Evolutionary conservation across 2,329 filamentous ascomycete genomes (phyloP).

Genomic region (Penicillium decumbens): DNA sequence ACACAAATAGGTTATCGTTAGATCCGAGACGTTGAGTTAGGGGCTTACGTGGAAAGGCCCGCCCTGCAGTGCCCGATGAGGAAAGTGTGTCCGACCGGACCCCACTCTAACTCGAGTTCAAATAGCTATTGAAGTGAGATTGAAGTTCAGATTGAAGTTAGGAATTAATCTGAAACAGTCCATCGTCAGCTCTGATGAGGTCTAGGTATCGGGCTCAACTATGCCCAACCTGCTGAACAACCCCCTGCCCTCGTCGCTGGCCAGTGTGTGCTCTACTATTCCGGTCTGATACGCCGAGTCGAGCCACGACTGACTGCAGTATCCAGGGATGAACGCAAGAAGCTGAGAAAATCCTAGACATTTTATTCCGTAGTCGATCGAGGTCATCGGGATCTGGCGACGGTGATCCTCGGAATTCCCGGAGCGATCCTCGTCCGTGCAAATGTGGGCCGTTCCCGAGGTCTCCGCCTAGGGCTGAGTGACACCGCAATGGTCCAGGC

Average conservation of each 20-base stretch:
- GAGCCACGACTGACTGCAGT: no score
- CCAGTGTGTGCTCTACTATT: background rate
- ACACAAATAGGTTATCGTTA: background rate
- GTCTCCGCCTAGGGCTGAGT: background rate
- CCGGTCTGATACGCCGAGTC: background rate
- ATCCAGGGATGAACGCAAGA: background rate
- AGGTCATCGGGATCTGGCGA: background rate
- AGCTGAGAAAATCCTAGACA: background rate
- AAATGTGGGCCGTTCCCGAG: background rate
- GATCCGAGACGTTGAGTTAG: constrained; percentile 4
- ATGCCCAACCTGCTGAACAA: no score
- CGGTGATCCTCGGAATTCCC: background rate
- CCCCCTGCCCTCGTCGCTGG: background rate
- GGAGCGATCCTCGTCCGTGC: background rate
- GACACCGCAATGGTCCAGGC: background rate
- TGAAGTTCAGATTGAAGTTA: no score
- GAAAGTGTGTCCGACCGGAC: constrained; percentile 13
- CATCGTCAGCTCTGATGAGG: no score
- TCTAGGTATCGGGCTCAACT: no score
- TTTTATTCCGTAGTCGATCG: background rate
- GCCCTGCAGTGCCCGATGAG: constrained; percentile 9
- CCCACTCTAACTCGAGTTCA: no score
- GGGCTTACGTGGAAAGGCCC: constrained; percentile 11
- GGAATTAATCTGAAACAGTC: no score
- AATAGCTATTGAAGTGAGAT: no score